Evolutionary conservation across 202 grass and related monocot species (phyloP).

Genomic region (Schoenoplectus tabernaemontani): DNA sequence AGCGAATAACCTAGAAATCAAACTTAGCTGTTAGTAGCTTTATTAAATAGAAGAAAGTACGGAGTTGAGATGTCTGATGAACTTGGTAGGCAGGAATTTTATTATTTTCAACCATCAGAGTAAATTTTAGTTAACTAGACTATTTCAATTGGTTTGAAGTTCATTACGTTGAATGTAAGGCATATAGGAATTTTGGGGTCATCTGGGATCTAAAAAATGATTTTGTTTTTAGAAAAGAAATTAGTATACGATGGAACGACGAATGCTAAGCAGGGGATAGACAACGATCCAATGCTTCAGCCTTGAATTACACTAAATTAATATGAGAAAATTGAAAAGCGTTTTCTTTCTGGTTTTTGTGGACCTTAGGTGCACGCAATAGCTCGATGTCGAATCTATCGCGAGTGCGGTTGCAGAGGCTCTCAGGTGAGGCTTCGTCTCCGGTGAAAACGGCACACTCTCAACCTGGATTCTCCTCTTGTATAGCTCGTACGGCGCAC

Average conservation of each 20-base stretch:
- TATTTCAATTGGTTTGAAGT: not conserved
- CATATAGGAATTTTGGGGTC: not conserved
- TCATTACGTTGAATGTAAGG: not conserved
- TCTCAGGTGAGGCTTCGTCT: conserved; percentile 62
- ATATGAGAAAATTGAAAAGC: not conserved
- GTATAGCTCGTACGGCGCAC: conserved; percentile 75
- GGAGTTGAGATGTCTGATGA: not conserved
- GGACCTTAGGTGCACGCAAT: conserved; percentile 54
- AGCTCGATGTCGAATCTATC: conserved; percentile 69
- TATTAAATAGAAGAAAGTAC: conserved; percentile 1
- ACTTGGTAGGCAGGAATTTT: not conserved
- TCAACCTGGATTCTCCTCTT: conserved; percentile 51
- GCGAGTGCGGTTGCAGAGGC: conserved; percentile 37
- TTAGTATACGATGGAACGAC: not conserved
- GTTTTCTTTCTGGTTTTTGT: not conserved
- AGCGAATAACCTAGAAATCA: conserved; percentile 62
- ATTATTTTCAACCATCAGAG: not conserved
- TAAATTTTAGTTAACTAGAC: no score
- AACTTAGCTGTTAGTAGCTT: not conserved
- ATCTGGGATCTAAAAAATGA: not conserved
- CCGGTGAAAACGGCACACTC: conserved; percentile 74
- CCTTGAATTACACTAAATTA: not conserved
- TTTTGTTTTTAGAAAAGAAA: not conserved
- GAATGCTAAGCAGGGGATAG: not conserved
- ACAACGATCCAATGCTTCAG: not conserved